These are phyloP conservation scores for Acidomyces sp. DNA, from an alignment of 495 filamentous ascomycete species.

Conservation along the genomic window DNA sequence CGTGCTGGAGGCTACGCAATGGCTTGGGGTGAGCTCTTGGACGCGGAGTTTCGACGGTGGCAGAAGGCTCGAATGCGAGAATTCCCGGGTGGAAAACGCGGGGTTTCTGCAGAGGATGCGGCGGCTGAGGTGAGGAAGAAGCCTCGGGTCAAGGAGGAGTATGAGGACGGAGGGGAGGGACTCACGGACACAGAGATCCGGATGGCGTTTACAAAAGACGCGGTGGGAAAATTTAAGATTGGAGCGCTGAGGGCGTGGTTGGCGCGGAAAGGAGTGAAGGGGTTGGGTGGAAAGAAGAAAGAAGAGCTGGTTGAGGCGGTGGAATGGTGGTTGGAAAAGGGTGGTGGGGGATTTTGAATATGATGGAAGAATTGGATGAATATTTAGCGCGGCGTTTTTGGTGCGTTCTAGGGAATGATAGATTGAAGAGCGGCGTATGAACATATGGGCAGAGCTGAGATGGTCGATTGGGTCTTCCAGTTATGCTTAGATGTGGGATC, in stretches of 20 bases:
- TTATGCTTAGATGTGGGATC: no score
- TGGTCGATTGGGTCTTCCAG: no score
- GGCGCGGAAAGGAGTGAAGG: conserved; percentile 43
- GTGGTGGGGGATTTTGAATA: conserved; percentile 11
- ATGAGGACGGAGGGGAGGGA: conserved; percentile 25
- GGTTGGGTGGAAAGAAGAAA: conserved; percentile 59
- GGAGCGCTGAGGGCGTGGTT: conserved; percentile 57
- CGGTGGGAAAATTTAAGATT: conserved; percentile 58
- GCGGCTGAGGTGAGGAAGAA: conserved; percentile 38
- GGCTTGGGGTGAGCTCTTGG: conserved; percentile 60
- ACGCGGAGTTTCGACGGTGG: conserved; percentile 37
- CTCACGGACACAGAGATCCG: conserved; percentile 45
- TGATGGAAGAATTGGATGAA: background rate
- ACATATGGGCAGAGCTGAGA: no score
- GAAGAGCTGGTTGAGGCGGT: conserved; percentile 64
- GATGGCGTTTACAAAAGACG: conserved; percentile 43
- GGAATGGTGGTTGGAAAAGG: conserved; percentile 62
- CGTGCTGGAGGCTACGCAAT: conserved; percentile 64
- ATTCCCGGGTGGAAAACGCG: conserved; percentile 18
- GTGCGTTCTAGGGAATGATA: no score
- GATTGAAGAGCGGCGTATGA: no score
- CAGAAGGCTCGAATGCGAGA: conserved; percentile 23
- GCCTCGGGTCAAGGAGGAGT: conserved; percentile 38
- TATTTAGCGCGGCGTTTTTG: no score
- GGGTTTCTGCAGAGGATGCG: conserved; percentile 21